Conservation (phyloP, 371 early-diverging fungal species). For the Actinomortierella ambigua region DNA sequence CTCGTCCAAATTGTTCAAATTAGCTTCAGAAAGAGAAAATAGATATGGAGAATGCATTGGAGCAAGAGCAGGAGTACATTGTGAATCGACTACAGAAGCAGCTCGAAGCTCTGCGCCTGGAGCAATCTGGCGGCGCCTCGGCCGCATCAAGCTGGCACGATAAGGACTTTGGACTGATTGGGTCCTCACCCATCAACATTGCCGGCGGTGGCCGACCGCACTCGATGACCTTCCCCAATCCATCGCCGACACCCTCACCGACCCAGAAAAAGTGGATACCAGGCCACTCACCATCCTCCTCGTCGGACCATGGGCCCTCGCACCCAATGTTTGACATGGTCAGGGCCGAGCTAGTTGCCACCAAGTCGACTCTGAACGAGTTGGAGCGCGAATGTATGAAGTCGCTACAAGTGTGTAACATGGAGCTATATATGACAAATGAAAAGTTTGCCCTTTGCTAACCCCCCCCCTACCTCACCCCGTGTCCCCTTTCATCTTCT, state of each 20-base stretch:
- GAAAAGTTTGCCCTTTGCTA: no score
- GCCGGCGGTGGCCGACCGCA: slow-evolving; percentile 45
- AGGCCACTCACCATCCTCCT: slow-evolving; percentile 53
- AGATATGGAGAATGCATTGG: slow-evolving; percentile 80
- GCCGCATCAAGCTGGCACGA: slow-evolving; percentile 49
- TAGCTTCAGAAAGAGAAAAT: slow-evolving; percentile 81
- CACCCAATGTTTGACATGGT: slow-evolving; percentile 69
- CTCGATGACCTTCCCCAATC: slow-evolving; percentile 46
- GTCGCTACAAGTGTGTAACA: background rate
- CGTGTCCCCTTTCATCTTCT: no score
- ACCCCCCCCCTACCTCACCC: no score
- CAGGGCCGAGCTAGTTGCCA: slow-evolving; percentile 66
- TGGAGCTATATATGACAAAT: background rate
- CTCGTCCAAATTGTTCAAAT: background rate
- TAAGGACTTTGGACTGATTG: slow-evolving; percentile 21
- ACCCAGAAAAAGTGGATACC: slow-evolving; percentile 56
- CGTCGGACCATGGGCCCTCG: slow-evolving; percentile 26
- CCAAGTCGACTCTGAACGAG: slow-evolving; percentile 65
- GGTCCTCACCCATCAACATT: slow-evolving; percentile 41
- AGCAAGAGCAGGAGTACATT: slow-evolving; percentile 85
- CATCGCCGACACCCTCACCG: slow-evolving; percentile 40
- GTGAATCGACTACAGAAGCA: slow-evolving; percentile 76
- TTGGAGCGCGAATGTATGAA: slow-evolving; percentile 76
- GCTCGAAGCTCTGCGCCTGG: slow-evolving; percentile 57
- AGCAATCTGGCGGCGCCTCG: slow-evolving; percentile 49